These are phyloP conservation scores for Nigrograna mackinnonii DNA, from an alignment of 2,329 filamentous ascomycete species.

Conservation along the genomic window DNA sequence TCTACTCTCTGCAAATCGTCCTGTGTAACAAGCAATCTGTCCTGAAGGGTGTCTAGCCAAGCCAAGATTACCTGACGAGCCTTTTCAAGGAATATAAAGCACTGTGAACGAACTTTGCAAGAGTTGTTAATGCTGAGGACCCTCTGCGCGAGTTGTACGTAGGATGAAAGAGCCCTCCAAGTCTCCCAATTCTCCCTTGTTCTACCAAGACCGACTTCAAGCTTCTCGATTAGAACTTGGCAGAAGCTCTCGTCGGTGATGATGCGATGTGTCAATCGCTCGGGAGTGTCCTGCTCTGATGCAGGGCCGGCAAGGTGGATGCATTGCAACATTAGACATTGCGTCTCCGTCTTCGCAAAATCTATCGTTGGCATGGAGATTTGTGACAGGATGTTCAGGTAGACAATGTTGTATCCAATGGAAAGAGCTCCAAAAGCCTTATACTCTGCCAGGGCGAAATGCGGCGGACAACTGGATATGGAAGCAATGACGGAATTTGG, in stretches of 20 bases:
- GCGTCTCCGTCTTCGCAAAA: conserved; percentile 54
- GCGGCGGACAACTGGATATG: conserved; percentile 51
- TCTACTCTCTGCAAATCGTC: conserved; percentile 29
- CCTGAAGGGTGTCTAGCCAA: conserved; percentile 45
- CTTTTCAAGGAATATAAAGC: conserved; percentile 34
- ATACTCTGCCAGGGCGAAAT: conserved; percentile 59
- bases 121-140: conserved; percentile 36
- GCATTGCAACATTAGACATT: conserved; percentile 53
- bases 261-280: conserved; percentile 41
- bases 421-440: conserved; percentile 56
- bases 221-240: conserved; percentile 12
- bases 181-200: conserved; percentile 40
- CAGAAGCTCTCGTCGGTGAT: conserved; percentile 41
- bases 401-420: conserved; percentile 55
- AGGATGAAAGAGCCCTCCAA: conserved; percentile 42
- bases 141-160: conserved; percentile 47
- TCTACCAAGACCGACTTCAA: conserved; percentile 12
- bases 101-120: conserved; percentile 16
- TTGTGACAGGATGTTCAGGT: conserved; percentile 60
- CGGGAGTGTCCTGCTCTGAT: conserved; percentile 5
- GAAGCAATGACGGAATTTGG: conserved; percentile 59
- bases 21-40: conserved; percentile 20
- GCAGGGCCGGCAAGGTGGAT: conserved; percentile 52
- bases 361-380: conserved; percentile 51
- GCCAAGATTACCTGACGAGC: conserved; percentile 39